These are phyloP conservation scores for Colletotrichum sp. DNA, from an alignment of 2,329 filamentous ascomycete species.

Conservation along the genomic window DNA sequence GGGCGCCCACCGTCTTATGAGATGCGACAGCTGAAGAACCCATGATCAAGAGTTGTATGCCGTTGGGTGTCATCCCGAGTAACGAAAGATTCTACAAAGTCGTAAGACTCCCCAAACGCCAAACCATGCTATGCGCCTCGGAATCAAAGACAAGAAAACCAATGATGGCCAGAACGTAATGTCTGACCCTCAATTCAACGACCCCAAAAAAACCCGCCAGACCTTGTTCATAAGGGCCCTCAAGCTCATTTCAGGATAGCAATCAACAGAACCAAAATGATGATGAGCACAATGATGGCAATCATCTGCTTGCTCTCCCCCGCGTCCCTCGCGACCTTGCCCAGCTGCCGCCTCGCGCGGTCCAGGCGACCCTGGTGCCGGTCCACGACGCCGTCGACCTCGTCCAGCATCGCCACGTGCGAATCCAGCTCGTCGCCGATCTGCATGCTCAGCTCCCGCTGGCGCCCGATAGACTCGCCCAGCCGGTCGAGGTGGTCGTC, in stretches of 20 bases:
- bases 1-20: background rate
- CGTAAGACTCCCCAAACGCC: slow-evolving; percentile 10
- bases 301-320: slow-evolving; percentile 89
- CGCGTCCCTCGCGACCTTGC: slow-evolving; percentile 74
- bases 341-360: slow-evolving; percentile 74
- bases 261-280: slow-evolving; percentile 83
- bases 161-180: background rate
- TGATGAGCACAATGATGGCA: slow-evolving; percentile 80
- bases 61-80: background rate
- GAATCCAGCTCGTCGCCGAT: slow-evolving; percentile 95
- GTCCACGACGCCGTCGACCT: slow-evolving; percentile 83
- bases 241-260: slow-evolving; percentile 73
- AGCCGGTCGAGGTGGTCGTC: slow-evolving; percentile 91
- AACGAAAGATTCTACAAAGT: background rate
- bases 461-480: slow-evolving; percentile 84
- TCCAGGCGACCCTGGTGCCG: slow-evolving; percentile 79
- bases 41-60: background rate
- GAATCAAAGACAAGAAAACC: background rate
- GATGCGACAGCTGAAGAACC: background rate
- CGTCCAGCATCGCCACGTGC: slow-evolving; percentile 88
- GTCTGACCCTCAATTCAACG: slow-evolving; percentile 41
- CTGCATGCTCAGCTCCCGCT: slow-evolving; percentile 91
- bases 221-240: slow-evolving; percentile 34
- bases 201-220: background rate
- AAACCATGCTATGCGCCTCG: slow-evolving; percentile 20